Percentiles rank a stretch among this genome's conserved stretches.
phyloP scores from a whole-genome alignment of 345 rosid genomes.

The Geranium brycei region DNA sequence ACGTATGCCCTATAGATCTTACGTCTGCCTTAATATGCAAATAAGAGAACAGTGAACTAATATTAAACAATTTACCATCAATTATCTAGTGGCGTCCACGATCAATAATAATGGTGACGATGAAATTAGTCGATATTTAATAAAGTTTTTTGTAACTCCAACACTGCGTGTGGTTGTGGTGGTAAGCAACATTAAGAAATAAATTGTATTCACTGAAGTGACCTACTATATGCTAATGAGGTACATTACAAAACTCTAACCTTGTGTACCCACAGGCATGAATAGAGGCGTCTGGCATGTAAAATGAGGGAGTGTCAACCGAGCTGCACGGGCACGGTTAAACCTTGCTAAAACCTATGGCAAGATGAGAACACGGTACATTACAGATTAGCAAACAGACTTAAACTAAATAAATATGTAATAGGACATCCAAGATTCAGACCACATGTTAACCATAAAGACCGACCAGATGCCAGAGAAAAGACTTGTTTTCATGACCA shows the following conservation, averaged over 20 bases:
- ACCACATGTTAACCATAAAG: neutral
- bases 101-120: no score
- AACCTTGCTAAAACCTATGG: conserved; percentile 52
- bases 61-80: no score
- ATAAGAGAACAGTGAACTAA: no score
- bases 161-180: no score
- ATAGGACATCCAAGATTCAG: neutral
- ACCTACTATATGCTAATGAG: neutral
- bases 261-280: conserved; percentile 88
- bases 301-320: conserved; percentile 53
- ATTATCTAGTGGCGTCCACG: no score
- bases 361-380: no score
- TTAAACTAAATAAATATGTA: neutral
- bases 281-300: conserved; percentile 63
- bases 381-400: neutral
- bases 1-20: no score
- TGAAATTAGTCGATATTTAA: no score
- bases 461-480: neutral
- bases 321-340: conserved; percentile 78
- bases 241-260: conserved; percentile 17
- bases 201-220: neutral
- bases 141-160: no score
- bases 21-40: no score
- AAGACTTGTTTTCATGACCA: neutral
- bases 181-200: no score